Evolutionary conservation across 495 filamentous ascomycete genomes (phyloP).

Genomic region (Neurospora intermedia): DNA sequence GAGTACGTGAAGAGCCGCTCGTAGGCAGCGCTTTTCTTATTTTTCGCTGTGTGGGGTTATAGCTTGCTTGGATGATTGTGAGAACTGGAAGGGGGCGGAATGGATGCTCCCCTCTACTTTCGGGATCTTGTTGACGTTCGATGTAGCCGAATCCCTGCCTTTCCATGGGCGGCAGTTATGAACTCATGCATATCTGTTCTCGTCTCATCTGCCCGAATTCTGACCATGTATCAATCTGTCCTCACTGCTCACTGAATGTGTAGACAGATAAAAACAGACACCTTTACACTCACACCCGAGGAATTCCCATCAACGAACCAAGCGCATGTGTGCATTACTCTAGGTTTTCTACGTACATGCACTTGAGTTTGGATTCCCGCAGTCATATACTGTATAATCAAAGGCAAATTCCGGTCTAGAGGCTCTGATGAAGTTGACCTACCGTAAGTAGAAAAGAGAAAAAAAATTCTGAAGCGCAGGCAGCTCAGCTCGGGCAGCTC

Average conservation of each 20-base stretch:
- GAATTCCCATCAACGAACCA: neutral
- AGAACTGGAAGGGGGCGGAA: neutral
- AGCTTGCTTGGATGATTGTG: neutral
- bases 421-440: neutral
- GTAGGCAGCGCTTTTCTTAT: conserved; percentile 4
- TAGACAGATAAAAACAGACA: neutral
- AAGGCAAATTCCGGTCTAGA: neutral
- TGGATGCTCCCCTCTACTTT: neutral
- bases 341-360: neutral
- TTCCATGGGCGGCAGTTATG: neutral
- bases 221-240: neutral
- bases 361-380: neutral
- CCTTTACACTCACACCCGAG: neutral
- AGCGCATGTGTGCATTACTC: neutral
- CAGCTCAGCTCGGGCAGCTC: neutral
- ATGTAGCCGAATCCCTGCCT: neutral
- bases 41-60: conserved; percentile 1
- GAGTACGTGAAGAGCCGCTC: neutral
- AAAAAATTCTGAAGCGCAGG: neutral
- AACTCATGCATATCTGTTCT: neutral
- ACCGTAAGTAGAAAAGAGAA: neutral
- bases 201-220: neutral
- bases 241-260: neutral
- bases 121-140: neutral
- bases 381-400: neutral